Conservation (phyloP, 23 red algal genomes). For the Agarophyton chilense region DNA sequence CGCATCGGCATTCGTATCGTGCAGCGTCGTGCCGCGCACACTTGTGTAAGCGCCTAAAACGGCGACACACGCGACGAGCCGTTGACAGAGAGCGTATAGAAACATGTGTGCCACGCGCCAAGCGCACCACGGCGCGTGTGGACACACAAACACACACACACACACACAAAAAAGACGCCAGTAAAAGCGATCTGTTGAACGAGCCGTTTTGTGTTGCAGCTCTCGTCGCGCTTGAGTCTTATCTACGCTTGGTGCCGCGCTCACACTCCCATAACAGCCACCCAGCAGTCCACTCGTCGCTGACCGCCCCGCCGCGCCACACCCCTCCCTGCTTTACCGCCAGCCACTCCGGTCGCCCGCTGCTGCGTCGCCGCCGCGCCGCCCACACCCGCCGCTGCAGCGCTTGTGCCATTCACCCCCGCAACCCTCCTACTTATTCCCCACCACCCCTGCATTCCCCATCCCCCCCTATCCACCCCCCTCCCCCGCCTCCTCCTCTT, state of each 20-base stretch:
- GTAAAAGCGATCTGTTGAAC: background rate
- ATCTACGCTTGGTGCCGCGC: background rate
- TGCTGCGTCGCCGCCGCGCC: background rate
- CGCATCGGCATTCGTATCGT: no score
- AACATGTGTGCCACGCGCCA: no score
- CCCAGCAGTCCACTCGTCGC: background rate
- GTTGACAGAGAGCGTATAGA: background rate
- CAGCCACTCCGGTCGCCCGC: background rate
- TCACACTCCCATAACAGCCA: slow-evolving; percentile 31
- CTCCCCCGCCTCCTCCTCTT: background rate
- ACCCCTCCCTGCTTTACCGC: no score
- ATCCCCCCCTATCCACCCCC: background rate
- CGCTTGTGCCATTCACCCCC: no score
- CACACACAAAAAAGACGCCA: background rate
- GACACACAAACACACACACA: no score
- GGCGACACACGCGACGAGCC: background rate
- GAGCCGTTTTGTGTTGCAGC: slow-evolving; percentile 27
- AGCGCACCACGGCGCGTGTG: no score
- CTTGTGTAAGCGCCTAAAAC: background rate
- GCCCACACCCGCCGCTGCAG: no score
- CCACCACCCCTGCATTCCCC: background rate
- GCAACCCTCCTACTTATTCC: background rate
- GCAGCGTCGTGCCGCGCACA: no score
- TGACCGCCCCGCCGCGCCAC: no score
- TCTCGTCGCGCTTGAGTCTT: background rate